Evolutionary conservation across 2,329 filamentous ascomycete species (phyloP).

Genomic region (Penicillium paneum): DNA sequence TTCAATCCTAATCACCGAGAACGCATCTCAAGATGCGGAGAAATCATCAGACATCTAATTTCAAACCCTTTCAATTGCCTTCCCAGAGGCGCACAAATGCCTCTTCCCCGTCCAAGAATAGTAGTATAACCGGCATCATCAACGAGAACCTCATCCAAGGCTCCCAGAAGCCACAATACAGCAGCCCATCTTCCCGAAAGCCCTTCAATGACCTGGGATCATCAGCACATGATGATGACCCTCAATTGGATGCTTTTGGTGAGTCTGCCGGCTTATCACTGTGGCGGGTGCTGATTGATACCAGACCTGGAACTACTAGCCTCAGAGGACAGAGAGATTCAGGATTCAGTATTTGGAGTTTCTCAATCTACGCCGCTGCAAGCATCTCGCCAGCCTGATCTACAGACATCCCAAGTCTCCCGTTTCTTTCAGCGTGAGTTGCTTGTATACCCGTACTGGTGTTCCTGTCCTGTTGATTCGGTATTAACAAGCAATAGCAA

Average conservation of each 20-base stretch:
- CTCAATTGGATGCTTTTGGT: constrained; percentile 52
- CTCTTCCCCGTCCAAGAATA: constrained; percentile 9
- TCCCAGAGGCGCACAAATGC: constrained; percentile 12
- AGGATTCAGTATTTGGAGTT: not conserved
- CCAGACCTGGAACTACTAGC: constrained; percentile 41
- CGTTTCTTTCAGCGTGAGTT: constrained; percentile 33
- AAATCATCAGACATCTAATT: constrained; percentile 3
- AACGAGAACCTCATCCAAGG: constrained; percentile 26
- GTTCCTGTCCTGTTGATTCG: not conserved
- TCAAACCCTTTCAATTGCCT: constrained; percentile 8
- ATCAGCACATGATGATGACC: constrained; percentile 21
- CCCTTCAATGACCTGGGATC: not conserved
- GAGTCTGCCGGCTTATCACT: constrained; percentile 12
- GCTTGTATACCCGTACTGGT: not conserved
- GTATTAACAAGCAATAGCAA: constrained; percentile 15
- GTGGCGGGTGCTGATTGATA: not conserved
- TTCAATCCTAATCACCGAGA: not conserved
- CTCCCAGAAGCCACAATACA: constrained; percentile 14
- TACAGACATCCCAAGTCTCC: constrained; percentile 19
- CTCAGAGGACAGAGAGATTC: constrained; percentile 21
- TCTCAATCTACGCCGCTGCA: not conserved
- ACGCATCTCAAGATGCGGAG: constrained; percentile 18
- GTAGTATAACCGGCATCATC: constrained; percentile 12
- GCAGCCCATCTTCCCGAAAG: constrained; percentile 1
- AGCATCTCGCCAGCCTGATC: not conserved